Conservation (phyloP, 257 asterid species). For the Ligustrum vulgare region DNA sequence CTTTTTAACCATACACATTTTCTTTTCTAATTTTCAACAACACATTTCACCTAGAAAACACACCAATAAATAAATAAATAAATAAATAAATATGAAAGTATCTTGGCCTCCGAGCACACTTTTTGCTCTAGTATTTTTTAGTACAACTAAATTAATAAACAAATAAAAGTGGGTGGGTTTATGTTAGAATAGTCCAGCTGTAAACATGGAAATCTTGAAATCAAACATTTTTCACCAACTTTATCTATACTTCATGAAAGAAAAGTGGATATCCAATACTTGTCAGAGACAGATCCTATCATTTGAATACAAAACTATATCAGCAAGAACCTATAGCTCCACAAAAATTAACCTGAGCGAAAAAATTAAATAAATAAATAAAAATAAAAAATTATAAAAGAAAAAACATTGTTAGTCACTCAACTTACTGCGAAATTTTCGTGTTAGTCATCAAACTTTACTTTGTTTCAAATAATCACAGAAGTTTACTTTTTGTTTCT, state of each 20-base stretch:
- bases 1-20: too few species aligned
- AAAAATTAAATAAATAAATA: too few species aligned
- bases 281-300: too few species aligned
- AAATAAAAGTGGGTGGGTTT: background rate
- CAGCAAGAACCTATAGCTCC: background rate
- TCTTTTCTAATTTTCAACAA: too few species aligned
- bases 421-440: background rate
- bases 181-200: background rate
- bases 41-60: too few species aligned
- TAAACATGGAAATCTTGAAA: background rate
- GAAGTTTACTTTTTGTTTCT: background rate
- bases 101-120: too few species aligned
- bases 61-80: too few species aligned
- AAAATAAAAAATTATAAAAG: background rate
- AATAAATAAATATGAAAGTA: too few species aligned
- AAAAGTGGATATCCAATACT: too few species aligned
- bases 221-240: background rate
- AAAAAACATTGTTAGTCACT: background rate
- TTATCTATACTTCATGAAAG: background rate
- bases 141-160: conserved; percentile 8
- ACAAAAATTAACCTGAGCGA: background rate
- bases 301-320: background rate
- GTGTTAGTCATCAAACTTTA: background rate
- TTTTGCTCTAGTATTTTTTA: background rate
- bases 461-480: background rate